These are phyloP conservation scores for Fusarium austroafricanum DNA, from an alignment of 2,329 filamentous ascomycete species.

Conservation along the genomic window DNA sequence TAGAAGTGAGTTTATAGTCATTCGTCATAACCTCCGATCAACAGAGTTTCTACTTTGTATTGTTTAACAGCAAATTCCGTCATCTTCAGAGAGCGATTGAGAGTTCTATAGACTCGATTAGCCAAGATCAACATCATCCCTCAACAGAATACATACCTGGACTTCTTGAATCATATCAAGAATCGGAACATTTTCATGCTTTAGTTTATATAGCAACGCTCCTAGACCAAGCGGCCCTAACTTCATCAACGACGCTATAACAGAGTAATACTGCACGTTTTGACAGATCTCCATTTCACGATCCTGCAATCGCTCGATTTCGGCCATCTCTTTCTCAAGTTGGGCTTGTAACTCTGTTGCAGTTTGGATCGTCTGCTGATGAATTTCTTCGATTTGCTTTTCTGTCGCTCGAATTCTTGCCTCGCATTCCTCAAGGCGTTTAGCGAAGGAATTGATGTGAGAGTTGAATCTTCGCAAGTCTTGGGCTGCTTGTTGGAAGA, in stretches of 20 bases:
- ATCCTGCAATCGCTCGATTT: background rate
- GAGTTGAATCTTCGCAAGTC: background rate
- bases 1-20: too few species aligned
- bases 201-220: background rate
- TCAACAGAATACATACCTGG: background rate
- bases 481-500: background rate
- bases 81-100: background rate
- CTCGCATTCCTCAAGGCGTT: background rate
- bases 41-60: too few species aligned
- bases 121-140: background rate
- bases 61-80: background rate
- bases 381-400: background rate
- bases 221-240: background rate
- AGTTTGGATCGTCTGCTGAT: background rate
- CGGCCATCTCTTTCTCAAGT: background rate
- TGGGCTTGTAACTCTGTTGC: background rate
- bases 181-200: background rate
- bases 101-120: background rate
- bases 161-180: background rate
- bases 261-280: background rate
- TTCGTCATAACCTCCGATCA: too few species aligned
- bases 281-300: background rate
- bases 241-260: background rate
- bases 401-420: background rate
- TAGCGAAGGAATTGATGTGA: too few species aligned